Evolutionary conservation across 1,284 basidiomycete genomes (phyloP).

Genomic region (Cronartium ribicola): DNA sequence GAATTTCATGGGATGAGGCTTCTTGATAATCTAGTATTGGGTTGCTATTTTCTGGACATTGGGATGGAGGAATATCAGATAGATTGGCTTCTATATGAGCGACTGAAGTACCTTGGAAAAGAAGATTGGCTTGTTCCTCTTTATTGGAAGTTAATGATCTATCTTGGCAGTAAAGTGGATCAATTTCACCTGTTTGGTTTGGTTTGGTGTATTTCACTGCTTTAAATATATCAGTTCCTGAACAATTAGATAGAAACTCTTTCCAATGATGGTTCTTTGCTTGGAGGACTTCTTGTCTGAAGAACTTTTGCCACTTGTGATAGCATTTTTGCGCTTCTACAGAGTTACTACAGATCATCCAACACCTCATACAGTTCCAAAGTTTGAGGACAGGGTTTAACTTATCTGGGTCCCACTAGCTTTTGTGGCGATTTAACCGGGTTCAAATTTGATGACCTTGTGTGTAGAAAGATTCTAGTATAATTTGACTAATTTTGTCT

Average conservation of each 20-base stretch:
- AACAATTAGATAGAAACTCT: background rate
- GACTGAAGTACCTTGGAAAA: conserved; percentile 14
- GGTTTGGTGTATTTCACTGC: conserved; percentile 6
- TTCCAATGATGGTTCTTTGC: background rate
- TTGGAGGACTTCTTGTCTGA: conserved; percentile 6
- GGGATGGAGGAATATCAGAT: too few species aligned
- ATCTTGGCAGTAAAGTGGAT: background rate
- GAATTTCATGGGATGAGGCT: too few species aligned
- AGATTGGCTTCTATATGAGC: too few species aligned
- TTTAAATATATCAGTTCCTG: background rate
- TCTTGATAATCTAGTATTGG: too few species aligned
- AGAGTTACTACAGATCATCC: conserved; percentile 6
- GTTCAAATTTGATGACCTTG: background rate
- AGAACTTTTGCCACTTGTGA: background rate
- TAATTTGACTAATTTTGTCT: background rate
- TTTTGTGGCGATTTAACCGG: background rate
- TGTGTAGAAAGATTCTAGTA: background rate
- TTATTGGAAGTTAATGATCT: background rate
- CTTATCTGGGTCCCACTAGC: conserved; percentile 9
- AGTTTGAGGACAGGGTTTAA: conserved; percentile 1
- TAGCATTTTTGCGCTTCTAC: conserved; percentile 1
- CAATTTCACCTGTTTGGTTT: background rate
- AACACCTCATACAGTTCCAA: background rate
- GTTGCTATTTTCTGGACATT: too few species aligned
- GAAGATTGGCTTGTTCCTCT: conserved; percentile 8